A percentile compares a stretch with the other conserved stretches of the same genome.
These are phyloP conservation scores for Themeda triandra DNA, from an alignment of 176 grass and related monocot genomes.

Conservation along the genomic window DNA sequence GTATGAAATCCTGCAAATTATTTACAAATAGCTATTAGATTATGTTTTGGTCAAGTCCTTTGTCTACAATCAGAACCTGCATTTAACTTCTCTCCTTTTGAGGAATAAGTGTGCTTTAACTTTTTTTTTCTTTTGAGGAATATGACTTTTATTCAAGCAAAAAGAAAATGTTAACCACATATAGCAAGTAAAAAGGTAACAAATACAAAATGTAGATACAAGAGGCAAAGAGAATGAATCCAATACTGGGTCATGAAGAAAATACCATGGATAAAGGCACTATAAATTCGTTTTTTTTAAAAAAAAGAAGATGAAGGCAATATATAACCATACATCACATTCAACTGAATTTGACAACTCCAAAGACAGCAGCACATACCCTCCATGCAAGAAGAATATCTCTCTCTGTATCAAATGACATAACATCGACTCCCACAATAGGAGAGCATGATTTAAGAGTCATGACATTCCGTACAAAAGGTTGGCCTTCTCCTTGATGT, in stretches of 20 bases:
- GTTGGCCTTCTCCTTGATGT: slow-evolving; percentile 82
- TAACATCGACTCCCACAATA: slow-evolving; percentile 93
- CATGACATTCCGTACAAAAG: slow-evolving; percentile 90
- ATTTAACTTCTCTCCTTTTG: background rate
- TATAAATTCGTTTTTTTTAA: background rate
- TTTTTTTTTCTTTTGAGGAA: background rate
- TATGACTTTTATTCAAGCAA: background rate
- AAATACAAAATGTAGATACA: slow-evolving; percentile 9
- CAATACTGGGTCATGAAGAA: background rate
- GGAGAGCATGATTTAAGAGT: slow-evolving; percentile 94
- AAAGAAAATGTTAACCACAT: background rate
- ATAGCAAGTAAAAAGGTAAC: background rate
- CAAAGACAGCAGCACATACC: slow-evolving; percentile 53
- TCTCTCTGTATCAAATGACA: slow-evolving; percentile 89
- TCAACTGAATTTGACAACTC: background rate
- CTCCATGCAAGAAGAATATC: slow-evolving; percentile 93
- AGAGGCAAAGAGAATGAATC: background rate
- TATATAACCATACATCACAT: background rate
- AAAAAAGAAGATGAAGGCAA: background rate
- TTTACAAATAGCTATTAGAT: slow-evolving; percentile 17
- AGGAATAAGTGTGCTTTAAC: background rate
- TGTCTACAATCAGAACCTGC: background rate
- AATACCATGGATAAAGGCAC: background rate
- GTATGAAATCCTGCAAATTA: slow-evolving; percentile 80
- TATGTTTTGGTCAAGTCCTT: background rate